Evolutionary conservation across 495 filamentous ascomycete species (phyloP).

Genomic region (Penicillium malachiteum): DNA sequence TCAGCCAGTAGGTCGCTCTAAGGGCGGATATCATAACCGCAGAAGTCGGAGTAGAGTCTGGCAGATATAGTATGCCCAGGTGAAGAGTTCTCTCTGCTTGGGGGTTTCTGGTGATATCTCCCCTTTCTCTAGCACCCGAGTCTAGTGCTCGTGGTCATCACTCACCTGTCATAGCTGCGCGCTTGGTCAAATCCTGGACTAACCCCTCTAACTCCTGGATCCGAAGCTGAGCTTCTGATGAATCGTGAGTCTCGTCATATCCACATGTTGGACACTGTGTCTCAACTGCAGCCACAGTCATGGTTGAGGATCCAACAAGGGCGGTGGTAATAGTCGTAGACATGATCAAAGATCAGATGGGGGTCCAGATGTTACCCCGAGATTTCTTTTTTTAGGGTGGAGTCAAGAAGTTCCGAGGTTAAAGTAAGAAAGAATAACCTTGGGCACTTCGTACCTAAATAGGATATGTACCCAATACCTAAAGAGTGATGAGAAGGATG

Average conservation of each 20-base stretch:
- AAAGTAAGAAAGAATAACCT: not conserved
- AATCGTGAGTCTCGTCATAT: conserved; percentile 33
- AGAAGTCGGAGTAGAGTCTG: no score
- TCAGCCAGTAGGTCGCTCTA: conserved; percentile 3
- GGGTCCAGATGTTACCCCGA: conserved; percentile 14
- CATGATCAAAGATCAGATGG: conserved; percentile 22
- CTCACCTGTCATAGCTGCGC: conserved; percentile 74
- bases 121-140: not conserved
- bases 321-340: conserved; percentile 36
- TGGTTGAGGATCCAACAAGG: conserved; percentile 34
- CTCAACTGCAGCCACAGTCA: conserved; percentile 29
- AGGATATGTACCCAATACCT: not conserved
- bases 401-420: not conserved
- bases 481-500: not conserved
- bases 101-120: not conserved
- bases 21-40: no score
- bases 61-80: no score
- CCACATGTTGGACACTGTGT: conserved; percentile 50
- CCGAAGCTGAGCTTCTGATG: conserved; percentile 58
- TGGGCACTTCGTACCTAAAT: not conserved
- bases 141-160: not conserved
- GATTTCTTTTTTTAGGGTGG: not conserved
- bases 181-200: conserved; percentile 68
- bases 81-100: no score
- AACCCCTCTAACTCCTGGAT: conserved; percentile 84